These are phyloP conservation scores for Chytriomyces sp. DNA, from an alignment of 192 early-diverging fungal genomes.

Conservation along the genomic window DNA sequence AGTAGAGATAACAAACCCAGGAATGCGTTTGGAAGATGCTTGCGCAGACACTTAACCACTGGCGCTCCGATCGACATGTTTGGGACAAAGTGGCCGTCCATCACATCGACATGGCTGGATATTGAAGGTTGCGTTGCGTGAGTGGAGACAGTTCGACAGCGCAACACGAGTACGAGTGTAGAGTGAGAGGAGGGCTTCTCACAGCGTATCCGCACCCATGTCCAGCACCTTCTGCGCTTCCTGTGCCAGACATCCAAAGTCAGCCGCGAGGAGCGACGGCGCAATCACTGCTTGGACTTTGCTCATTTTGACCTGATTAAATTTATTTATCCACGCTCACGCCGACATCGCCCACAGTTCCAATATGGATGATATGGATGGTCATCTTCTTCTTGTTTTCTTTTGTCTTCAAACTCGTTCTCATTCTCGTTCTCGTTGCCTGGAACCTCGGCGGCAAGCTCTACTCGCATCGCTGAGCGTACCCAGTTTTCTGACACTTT, in stretches of 20 bases:
- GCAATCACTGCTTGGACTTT: conserved; percentile 60
- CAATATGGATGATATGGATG: too few species aligned
- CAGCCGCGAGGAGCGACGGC: conserved; percentile 88
- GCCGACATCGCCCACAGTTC: too few species aligned
- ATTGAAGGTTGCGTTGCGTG: conserved; percentile 39
- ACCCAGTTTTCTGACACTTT: too few species aligned
- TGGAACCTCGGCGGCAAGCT: too few species aligned
- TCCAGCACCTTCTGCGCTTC: conserved; percentile 88
- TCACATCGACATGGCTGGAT: conserved; percentile 70
- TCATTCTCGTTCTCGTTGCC: too few species aligned
- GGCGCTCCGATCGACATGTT: conserved; percentile 95
- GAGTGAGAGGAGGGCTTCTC: conserved; percentile 29
- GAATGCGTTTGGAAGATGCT: conserved; percentile 83
- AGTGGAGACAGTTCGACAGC: neutral
- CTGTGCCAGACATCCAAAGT: conserved; percentile 83
- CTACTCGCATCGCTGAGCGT: too few species aligned
- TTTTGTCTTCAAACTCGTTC: too few species aligned
- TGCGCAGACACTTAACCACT: conserved; percentile 82
- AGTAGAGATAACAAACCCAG: conserved; percentile 60
- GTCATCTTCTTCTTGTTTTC: too few species aligned
- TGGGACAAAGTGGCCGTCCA: conserved; percentile 98
- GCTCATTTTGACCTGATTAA: neutral
- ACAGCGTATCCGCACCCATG: conserved; percentile 91
- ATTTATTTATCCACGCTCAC: too few species aligned
- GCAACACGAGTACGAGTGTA: neutral